A percentile compares a stretch with the other conserved stretches of the same genome.
These are phyloP conservation scores for Chondrus crispus DNA, from an alignment of 23 red algal genomes.

Conservation along the genomic window DNA sequence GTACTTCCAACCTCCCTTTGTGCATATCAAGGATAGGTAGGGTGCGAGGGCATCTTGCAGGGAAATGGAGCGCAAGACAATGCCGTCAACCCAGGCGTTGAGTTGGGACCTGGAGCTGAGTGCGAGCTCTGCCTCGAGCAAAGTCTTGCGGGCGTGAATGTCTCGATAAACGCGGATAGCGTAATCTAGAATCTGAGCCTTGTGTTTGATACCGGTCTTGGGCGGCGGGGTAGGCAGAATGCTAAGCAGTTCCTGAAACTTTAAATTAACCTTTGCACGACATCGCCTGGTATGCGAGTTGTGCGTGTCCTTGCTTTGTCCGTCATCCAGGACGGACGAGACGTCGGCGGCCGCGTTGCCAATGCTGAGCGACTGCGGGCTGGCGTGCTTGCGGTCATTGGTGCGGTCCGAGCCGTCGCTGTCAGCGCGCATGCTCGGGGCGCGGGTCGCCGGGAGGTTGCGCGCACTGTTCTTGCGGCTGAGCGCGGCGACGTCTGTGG, in stretches of 20 bases:
- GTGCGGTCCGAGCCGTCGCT: background rate
- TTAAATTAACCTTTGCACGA: constrained; percentile 81
- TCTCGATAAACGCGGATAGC: constrained; percentile 63
- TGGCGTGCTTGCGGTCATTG: background rate
- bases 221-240: constrained; percentile 55
- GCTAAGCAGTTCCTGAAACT: constrained; percentile 67
- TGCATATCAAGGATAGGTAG: constrained; percentile 56
- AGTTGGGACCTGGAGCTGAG: constrained; percentile 54
- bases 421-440: no score
- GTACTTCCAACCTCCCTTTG: constrained; percentile 64
- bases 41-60: constrained; percentile 66
- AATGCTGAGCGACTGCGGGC: background rate
- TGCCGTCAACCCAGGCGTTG: constrained; percentile 45
- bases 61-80: constrained; percentile 19
- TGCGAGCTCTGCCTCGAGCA: constrained; percentile 69
- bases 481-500: no score
- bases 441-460: no score
- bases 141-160: constrained; percentile 55
- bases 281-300: constrained; percentile 68
- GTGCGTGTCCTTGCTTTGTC: constrained; percentile 44
- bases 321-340: background rate
- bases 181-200: constrained; percentile 90
- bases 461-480: no score
- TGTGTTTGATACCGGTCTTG: constrained; percentile 70
- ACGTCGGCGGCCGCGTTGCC: background rate